Evolutionary conservation across 805 yeast genomes (phyloP).

Genomic region (Teunomyces lycoperdinae): DNA sequence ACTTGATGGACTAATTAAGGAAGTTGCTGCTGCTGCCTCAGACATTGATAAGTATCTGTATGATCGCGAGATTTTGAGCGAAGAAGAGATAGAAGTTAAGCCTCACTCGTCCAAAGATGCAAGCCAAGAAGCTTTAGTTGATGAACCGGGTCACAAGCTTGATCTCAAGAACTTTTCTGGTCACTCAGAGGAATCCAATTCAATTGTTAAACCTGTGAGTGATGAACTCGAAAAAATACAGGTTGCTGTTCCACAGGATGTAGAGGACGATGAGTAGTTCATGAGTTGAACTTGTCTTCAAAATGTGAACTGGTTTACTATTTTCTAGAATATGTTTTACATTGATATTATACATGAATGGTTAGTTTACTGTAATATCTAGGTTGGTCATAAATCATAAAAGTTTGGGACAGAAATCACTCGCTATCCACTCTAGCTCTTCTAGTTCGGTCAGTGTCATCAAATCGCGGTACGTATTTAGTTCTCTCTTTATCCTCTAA

Average conservation of each 20-base stretch:
- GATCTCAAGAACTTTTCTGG: background rate
- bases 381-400: conserved; percentile 1
- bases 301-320: no score
- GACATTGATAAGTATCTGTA: background rate
- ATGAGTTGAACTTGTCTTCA: no score
- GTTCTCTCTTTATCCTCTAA: background rate
- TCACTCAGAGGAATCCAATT: background rate
- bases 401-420: background rate
- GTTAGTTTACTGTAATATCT: background rate
- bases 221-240: background rate
- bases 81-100: background rate
- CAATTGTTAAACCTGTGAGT: background rate
- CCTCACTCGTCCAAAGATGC: background rate
- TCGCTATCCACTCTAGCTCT: background rate
- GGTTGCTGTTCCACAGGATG: background rate
- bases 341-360: background rate
- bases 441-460: background rate
- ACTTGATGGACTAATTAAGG: background rate
- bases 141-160: background rate
- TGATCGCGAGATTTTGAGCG: background rate
- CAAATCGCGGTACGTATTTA: background rate
- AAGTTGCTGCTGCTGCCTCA: background rate
- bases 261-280: background rate
- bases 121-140: background rate
- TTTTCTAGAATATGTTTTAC: background rate